These are phyloP conservation scores for Macrotyloma uniflorum DNA, from an alignment of 306 rosid genomes.

Conservation along the genomic window DNA sequence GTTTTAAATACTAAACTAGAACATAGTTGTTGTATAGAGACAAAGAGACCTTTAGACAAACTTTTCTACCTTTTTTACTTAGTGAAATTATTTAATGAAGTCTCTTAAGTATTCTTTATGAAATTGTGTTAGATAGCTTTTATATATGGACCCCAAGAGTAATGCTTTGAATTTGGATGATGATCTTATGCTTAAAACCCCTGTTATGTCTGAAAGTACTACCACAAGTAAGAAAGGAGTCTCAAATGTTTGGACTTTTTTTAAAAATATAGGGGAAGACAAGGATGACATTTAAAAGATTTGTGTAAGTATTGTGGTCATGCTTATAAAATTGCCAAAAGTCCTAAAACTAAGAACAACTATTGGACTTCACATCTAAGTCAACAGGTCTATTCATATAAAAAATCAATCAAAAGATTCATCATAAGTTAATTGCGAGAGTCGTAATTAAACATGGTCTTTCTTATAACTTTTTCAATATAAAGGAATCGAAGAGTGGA, in stretches of 20 bases:
- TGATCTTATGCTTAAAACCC: neutral
- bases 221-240: too few species aligned
- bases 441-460: neutral
- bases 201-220: neutral
- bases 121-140: neutral
- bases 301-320: neutral
- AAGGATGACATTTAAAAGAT: neutral
- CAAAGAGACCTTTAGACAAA: too few species aligned
- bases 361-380: neutral
- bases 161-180: neutral
- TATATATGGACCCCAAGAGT: neutral
- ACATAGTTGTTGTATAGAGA: too few species aligned
- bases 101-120: too few species aligned
- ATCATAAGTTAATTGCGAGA: neutral
- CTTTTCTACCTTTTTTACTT: too few species aligned
- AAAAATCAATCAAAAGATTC: neutral
- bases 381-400: neutral
- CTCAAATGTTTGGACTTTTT: neutral
- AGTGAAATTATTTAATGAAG: too few species aligned
- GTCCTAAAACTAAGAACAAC: neutral
- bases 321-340: neutral
- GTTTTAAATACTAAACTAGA: too few species aligned
- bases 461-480: neutral
- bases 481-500: neutral
- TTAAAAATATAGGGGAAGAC: neutral